Percentiles rank a stretch among this genome's conserved stretches.
These are phyloP conservation scores for Sugiyamaella qingdaonensis DNA, from an alignment of 805 yeast species.

Conservation along the genomic window DNA sequence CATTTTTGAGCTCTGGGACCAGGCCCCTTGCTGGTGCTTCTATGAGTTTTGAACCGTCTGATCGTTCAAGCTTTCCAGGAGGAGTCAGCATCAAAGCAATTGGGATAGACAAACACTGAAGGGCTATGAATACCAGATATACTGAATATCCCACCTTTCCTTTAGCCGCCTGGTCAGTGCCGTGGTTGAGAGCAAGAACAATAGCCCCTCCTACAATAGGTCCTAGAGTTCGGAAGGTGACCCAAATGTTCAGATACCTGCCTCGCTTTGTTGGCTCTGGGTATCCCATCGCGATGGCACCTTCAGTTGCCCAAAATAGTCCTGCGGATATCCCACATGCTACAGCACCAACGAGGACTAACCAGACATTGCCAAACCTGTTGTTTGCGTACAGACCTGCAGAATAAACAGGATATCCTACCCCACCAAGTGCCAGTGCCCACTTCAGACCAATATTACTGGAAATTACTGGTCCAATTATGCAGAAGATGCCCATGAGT, in stretches of 20 bases:
- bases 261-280: conserved; percentile 24
- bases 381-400: conserved; percentile 24
- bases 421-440: conserved; percentile 19
- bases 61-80: conserved; percentile 26
- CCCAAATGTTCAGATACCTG: conserved; percentile 23
- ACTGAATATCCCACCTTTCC: conserved; percentile 16
- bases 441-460: conserved; percentile 18
- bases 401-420: conserved; percentile 25
- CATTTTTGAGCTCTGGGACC: neutral
- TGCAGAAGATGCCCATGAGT: conserved; percentile 19
- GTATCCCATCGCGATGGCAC: conserved; percentile 23
- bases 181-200: conserved; percentile 20
- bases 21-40: neutral
- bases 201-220: conserved; percentile 25
- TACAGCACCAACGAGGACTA: conserved; percentile 22
- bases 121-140: conserved; percentile 19
- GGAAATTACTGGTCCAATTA: conserved; percentile 16
- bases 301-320: conserved; percentile 25
- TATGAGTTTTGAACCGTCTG: conserved; percentile 27
- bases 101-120: conserved; percentile 22
- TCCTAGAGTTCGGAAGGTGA: conserved; percentile 20
- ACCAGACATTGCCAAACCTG: conserved; percentile 23
- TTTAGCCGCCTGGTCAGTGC: neutral
- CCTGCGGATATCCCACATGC: conserved; percentile 27
- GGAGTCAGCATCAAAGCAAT: conserved; percentile 21